Evolutionary conservation across 2,329 filamentous ascomycete species (phyloP).

Genomic region (Epicoccum sorghinum): DNA sequence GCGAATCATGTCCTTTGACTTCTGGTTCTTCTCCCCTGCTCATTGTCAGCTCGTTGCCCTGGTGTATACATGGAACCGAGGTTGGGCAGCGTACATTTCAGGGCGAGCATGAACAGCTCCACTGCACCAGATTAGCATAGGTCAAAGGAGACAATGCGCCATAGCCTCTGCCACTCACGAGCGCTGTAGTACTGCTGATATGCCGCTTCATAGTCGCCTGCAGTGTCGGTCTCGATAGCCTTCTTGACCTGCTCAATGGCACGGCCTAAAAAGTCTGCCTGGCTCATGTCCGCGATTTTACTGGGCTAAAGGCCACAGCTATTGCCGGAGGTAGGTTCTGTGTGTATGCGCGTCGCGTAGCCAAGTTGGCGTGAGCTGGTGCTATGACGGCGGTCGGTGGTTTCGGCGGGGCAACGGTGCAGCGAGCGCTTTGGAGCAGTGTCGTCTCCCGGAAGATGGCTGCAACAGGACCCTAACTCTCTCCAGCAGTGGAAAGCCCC

Average conservation of each 20-base stretch:
- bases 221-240: conserved; percentile 94
- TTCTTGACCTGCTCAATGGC: conserved; percentile 97
- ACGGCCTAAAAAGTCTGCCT: conserved; percentile 94
- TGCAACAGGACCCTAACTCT: background rate
- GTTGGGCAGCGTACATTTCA: conserved; percentile 72
- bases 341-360: conserved; percentile 19
- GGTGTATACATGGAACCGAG: background rate
- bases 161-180: conserved; percentile 33
- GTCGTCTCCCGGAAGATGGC: background rate
- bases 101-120: conserved; percentile 96
- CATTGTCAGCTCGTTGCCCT: conserved; percentile 21
- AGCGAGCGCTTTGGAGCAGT: background rate
- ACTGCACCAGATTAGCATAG: conserved; percentile 55
- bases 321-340: background rate
- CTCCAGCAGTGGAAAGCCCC: background rate
- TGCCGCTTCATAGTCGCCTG: conserved; percentile 94
- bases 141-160: background rate
- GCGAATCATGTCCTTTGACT: conserved; percentile 96
- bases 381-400: conserved; percentile 18
- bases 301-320: conserved; percentile 12
- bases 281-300: conserved; percentile 71
- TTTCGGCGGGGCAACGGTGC: conserved; percentile 14
- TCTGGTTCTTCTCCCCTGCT: conserved; percentile 89
- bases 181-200: conserved; percentile 96
- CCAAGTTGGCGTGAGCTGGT: conserved; percentile 6